phyloP scores from a whole-genome alignment of 148 eudicot genomes.

The Vaccinium myrtillus region DNA sequence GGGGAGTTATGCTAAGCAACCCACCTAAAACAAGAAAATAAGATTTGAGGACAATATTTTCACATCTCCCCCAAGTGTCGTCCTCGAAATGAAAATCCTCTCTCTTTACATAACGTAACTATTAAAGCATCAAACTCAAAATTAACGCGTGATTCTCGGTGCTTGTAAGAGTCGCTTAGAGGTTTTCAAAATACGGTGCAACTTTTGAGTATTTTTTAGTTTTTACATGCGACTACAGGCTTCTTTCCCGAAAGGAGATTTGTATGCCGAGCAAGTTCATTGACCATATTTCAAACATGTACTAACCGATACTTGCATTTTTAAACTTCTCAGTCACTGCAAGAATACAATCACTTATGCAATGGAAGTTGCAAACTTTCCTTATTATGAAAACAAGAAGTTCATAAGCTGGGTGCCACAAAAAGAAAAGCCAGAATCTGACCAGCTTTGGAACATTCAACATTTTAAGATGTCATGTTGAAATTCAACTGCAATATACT shows the following conservation, averaged over 20 bases:
- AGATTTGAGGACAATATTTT: background rate
- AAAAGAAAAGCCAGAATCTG: background rate
- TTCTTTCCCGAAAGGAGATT: no score
- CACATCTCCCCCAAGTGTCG: background rate
- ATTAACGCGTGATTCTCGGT: background rate
- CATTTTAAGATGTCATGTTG: background rate
- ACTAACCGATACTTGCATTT: background rate
- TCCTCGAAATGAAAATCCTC: background rate
- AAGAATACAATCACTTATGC: background rate
- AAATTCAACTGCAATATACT: background rate
- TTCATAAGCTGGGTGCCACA: background rate
- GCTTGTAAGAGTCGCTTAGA: background rate
- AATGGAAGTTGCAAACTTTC: background rate
- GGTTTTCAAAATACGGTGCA: background rate
- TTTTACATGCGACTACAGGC: no score
- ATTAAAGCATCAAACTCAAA: background rate
- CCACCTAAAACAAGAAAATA: background rate
- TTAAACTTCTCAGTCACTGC: background rate
- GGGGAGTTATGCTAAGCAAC: background rate
- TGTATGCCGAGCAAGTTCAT: background rate
- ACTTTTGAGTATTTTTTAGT: background rate
- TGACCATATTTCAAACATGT: background rate
- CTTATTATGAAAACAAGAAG: background rate
- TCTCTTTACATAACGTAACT: background rate
- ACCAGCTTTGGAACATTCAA: background rate